phyloP scores from a whole-genome alignment of 768 basidiomycete genomes.

The Lenzites betulinus region DNA sequence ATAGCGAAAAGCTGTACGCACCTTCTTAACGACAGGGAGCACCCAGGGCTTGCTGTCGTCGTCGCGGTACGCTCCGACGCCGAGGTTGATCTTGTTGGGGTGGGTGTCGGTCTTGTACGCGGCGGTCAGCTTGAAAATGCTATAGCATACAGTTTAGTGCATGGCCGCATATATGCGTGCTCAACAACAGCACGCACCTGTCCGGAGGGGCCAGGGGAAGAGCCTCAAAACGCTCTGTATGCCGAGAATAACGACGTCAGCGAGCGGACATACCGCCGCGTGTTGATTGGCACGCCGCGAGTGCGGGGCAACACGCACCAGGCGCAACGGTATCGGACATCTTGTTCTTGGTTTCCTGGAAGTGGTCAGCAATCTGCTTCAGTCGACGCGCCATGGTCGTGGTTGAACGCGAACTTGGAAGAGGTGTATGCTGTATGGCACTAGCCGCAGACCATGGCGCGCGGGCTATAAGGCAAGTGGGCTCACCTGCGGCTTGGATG shows the following conservation, averaged over 20 bases:
- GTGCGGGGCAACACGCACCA: conserved; percentile 43
- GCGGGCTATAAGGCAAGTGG: conserved; percentile 4
- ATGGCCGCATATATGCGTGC: conserved; percentile 9
- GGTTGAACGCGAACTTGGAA: not conserved
- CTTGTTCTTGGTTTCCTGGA: conserved; percentile 36
- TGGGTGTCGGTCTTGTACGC: conserved; percentile 82
- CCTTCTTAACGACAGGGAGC: conserved; percentile 89
- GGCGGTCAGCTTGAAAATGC: conserved; percentile 90
- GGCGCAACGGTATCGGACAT: conserved; percentile 45
- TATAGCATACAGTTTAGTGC: conserved; percentile 32
- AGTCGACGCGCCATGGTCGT: conserved; percentile 45
- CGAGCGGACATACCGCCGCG: conserved; percentile 13
- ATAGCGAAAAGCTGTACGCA: conserved; percentile 32
- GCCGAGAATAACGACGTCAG: conserved; percentile 2
- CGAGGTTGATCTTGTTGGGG: conserved; percentile 84
- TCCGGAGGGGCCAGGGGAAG: conserved; percentile 87
- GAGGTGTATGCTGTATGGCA: not conserved
- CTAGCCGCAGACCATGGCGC: not conserved
- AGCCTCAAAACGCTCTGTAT: conserved; percentile 67
- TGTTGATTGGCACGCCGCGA: conserved; percentile 11
- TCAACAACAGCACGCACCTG: conserved; percentile 47
- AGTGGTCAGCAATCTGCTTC: conserved; percentile 58
- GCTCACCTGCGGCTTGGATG: conserved; percentile 14
- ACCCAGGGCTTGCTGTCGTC: conserved; percentile 89
- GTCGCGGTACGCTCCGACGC: conserved; percentile 92